Percentiles rank a stretch among this genome's conserved stretches.
phyloP scores from a whole-genome alignment of 2,329 filamentous ascomycete species.

The Chaetomiaceae sp. region DNA sequence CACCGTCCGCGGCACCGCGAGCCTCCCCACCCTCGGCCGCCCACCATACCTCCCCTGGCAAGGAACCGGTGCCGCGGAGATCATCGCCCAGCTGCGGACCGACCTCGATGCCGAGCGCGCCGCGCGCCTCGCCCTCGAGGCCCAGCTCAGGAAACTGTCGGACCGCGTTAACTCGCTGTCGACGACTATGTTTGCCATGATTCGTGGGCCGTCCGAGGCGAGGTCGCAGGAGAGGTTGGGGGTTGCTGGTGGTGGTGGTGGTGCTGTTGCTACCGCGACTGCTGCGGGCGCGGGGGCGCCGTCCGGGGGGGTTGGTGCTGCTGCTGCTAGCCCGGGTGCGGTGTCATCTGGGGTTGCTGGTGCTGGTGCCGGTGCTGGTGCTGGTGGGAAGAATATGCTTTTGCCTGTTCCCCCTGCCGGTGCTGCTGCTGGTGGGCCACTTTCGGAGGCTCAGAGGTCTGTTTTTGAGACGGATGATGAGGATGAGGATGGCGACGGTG shows the following conservation, averaged over 20 bases:
- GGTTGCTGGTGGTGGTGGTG: no score
- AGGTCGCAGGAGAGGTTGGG: conserved; percentile 28
- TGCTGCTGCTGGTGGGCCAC: conserved; percentile 14
- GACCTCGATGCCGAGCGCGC: conserved; percentile 54
- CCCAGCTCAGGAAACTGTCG: conserved; percentile 49
- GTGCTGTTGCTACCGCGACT: conserved; percentile 10
- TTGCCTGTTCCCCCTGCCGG: conserved; percentile 1
- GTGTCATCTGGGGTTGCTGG: no score
- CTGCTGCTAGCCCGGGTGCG: conserved; percentile 8
- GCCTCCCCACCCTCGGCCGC: conserved; percentile 39
- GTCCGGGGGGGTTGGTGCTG: no score
- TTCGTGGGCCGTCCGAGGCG: conserved; percentile 34
- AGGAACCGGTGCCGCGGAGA: neutral
- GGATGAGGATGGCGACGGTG: conserved; percentile 39
- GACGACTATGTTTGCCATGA: conserved; percentile 36
- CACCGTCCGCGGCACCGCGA: conserved; percentile 45
- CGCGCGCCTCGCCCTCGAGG: conserved; percentile 51
- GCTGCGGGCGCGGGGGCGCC: no score
- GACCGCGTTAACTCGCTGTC: conserved; percentile 46
- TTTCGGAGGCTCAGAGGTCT: conserved; percentile 23
- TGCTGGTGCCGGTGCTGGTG: no score
- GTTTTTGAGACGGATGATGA: conserved; percentile 34
- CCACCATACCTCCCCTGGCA: neutral
- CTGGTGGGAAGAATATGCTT: conserved; percentile 16
- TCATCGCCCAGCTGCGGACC: conserved; percentile 26